Base-by-base conservation (phyloP, 257 asterid genomes). In the Orobanche coerulescens region DNA sequence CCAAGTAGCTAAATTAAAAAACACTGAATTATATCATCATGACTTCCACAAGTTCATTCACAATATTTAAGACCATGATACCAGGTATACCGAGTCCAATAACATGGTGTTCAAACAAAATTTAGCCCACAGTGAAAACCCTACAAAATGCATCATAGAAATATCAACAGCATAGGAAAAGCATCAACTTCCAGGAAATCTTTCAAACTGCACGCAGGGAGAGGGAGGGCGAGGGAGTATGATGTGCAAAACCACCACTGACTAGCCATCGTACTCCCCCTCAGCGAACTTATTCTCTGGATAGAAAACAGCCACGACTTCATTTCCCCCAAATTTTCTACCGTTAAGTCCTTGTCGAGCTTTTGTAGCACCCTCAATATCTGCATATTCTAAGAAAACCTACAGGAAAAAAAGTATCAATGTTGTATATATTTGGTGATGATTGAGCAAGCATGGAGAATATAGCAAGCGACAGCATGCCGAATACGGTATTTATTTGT, bases 341-440 rank as follows among this genome's bases (percentile, higher is more conserved):
- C 95, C 95, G 26, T 81, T 75, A 67, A 87, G 66, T 34, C 83
- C 84, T 66, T 71, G 81, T 14, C 84, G 73, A 25, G 95, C 94
- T 74, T 78, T 87, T 14, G 83, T 43, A 15, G 90, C 64, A 49
- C 91, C 73, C 23, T 84, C 94, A 9, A 75, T 46, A 70, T 87
- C 95, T 23, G 75, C 72, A 63, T 84, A 87, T 65, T 83, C 87
- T 74, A 83, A 69, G 75, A 83, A 86, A 39, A 86, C 95, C 88
- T 85, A 49, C 49, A 73, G 47, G 20, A 49, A 28, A 49, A 33
- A 51, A 47, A 19, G 19, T 16, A 18, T 23, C n/a, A 12, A 1
- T 23, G 7, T 20, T 16, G 3, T 37, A 12, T 2, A 22, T 14
- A 22, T 44, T 24, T 15, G 14, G 12, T 36, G 4, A 44, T 5